These are phyloP conservation scores for Malus hybrid DNA, from an alignment of 331 rosid species.

Conservation along the genomic window DNA sequence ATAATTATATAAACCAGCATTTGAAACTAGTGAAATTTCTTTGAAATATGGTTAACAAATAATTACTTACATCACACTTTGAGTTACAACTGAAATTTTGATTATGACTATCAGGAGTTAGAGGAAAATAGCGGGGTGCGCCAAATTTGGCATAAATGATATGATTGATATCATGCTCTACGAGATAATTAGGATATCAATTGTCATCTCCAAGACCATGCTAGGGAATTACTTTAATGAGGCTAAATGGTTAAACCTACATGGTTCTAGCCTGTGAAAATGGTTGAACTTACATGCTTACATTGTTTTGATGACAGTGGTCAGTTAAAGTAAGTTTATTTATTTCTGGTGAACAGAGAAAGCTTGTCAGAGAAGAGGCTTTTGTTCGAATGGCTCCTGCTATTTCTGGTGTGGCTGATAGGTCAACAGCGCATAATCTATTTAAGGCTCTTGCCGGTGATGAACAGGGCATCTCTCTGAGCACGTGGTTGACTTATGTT, in stretches of 20 bases:
- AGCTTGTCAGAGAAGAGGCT: slow-evolving; percentile 68
- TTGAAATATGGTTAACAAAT: not conserved
- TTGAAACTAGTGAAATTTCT: not conserved
- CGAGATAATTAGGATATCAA: not conserved
- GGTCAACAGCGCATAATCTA: slow-evolving; percentile 65
- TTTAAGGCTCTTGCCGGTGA: slow-evolving; percentile 82
- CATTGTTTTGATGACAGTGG: not conserved
- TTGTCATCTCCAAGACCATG: not conserved
- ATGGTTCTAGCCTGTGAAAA: not conserved
- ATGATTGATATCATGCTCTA: not conserved
- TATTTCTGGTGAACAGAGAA: slow-evolving; percentile 47
- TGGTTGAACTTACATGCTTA: not conserved
- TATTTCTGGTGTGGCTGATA: slow-evolving; percentile 73
- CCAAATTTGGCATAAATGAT: not conserved
- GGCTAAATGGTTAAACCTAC: not conserved
- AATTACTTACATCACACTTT: not conserved
- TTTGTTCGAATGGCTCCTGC: slow-evolving; percentile 92
- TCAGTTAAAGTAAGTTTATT: not conserved
- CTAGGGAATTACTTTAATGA: not conserved
- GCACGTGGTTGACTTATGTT: slow-evolving; percentile 71
- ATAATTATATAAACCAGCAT: not conserved
- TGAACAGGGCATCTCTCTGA: slow-evolving; percentile 67
- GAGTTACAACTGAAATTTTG: not conserved
- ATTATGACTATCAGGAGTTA: not conserved
- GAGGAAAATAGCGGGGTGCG: not conserved